Evolutionary conservation across 768 basidiomycete species (phyloP), one percentile per base, ranked within the genome.

Genomic region (Russula foetens): DNA sequence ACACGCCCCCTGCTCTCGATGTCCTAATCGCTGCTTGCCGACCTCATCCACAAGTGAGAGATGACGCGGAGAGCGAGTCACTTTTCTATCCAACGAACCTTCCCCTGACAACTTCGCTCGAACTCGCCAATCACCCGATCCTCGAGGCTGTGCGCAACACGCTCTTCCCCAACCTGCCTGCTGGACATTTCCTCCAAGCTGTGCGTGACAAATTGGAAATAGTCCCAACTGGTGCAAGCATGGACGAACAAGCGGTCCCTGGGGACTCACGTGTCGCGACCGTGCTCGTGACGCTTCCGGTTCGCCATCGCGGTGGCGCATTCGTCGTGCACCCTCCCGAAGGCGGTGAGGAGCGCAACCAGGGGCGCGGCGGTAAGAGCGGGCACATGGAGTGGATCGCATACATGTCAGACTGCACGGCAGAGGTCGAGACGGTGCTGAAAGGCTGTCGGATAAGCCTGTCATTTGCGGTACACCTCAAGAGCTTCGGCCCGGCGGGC

Each of bases 371-470:
- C 9, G 81, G 85, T 39, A 84, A 84, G 67, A 73, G 75, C 33
- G 85, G 80, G 6, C 81, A 86, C 64, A 77, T 91, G 60, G 88
- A 92, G 62, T 92, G 90, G 90, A 78, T 83, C 0, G 89, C 87
- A 21, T 86, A 87, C 74, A 75, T 84, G 52, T 77, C 82, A 5
- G 88, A 90, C 63, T 89, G 87, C 72, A 84, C 89, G 21, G 83
- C 84, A 65, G 86, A 88, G 69, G 79, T 89, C 58, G 86, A 90
- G 69, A 74, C 79, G 2, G 82, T 92, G 54, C 79, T 82, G 65
- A 81, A 82, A 62, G 90, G 90, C 11, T 86, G 84, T 66, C 76
- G 85, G 52, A 74, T 91, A 66, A 80, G 81, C 38, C 75, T 91
- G 56, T 82, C 86, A 38, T 92, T 90, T 68, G 85, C 80, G 5